phyloP scores from a whole-genome alignment of 139 green algal genomes.

The Tetradesmus lagerheimii region DNA sequence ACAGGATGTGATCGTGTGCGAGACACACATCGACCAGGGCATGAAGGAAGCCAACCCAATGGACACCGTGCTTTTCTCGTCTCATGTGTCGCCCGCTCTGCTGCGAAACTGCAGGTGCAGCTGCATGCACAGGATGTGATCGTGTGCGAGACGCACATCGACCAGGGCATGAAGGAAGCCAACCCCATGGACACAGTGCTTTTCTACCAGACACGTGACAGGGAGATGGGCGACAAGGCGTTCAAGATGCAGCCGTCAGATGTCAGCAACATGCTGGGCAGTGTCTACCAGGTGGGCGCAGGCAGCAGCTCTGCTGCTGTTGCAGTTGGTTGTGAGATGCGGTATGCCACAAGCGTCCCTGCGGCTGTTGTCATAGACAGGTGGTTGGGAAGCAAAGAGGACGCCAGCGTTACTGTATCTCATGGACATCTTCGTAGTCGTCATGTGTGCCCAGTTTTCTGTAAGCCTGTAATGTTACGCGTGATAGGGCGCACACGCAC shows the following conservation, averaged over 20 bases:
- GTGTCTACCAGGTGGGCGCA: neutral
- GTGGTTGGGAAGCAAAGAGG: too few relatives aligned
- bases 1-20: slow-evolving; percentile 74
- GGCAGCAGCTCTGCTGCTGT: neutral
- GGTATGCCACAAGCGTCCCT: too few relatives aligned
- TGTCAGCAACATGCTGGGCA: slow-evolving; percentile 39
- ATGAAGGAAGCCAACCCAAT: slow-evolving; percentile 37
- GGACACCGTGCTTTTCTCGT: neutral
- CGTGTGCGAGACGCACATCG: slow-evolving; percentile 73
- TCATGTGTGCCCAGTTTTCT: too few relatives aligned
- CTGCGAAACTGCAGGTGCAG: neutral
- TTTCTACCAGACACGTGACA: slow-evolving; percentile 72
- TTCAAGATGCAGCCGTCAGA: neutral
- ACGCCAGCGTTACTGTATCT: too few relatives aligned
- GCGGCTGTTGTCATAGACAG: too few relatives aligned
- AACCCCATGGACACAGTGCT: slow-evolving; percentile 81
- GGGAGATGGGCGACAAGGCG: neutral
- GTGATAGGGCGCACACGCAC: too few relatives aligned
- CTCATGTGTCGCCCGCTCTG: neutral
- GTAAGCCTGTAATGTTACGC: too few relatives aligned
- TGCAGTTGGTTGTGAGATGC: too few relatives aligned
- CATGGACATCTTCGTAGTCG: too few relatives aligned
- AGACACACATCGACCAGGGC: slow-evolving; percentile 77
- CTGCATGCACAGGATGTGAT: slow-evolving; percentile 73
- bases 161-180: slow-evolving; percentile 63